These are phyloP conservation scores for Barbatosphaeria neglecta DNA, from an alignment of 495 filamentous ascomycete genomes.

Conservation along the genomic window DNA sequence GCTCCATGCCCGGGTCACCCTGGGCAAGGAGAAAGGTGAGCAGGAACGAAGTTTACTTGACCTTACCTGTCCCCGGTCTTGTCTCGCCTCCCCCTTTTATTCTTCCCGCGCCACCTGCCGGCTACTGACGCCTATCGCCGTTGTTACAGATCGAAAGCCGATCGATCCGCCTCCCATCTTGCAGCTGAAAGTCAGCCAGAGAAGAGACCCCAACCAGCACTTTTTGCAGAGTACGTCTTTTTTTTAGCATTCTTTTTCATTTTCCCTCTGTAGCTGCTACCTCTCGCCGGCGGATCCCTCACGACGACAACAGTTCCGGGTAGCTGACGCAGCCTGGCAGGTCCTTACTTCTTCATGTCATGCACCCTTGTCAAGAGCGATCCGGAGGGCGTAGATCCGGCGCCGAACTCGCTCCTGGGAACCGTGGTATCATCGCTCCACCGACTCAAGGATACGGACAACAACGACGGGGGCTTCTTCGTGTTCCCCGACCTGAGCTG, in stretches of 20 bases:
- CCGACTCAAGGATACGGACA: conserved; percentile 81
- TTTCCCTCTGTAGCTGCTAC: too few relatives aligned
- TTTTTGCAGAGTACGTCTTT: conserved; percentile 46
- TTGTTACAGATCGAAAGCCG: conserved; percentile 67
- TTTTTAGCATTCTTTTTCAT: too few relatives aligned
- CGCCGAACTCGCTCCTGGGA: conserved; percentile 50
- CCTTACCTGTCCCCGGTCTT: not conserved
- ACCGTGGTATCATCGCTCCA: conserved; percentile 87
- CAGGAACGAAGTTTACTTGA: too few relatives aligned
- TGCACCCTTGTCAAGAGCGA: conserved; percentile 51
- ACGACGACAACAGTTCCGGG: not conserved
- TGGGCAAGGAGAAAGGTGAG: not conserved
- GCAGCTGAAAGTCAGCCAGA: conserved; percentile 61
- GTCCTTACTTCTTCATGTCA: conserved; percentile 49
- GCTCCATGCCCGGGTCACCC: not conserved
- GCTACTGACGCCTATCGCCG: conserved; percentile 1
- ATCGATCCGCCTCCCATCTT: conserved; percentile 92
- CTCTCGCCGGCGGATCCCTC: not conserved
- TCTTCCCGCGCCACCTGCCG: conserved; percentile 2
- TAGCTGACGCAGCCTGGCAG: not conserved
- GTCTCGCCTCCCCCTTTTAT: conserved; percentile 21
- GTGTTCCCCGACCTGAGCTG: conserved; percentile 93
- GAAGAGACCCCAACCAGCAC: conserved; percentile 65
- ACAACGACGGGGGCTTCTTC: conserved; percentile 90
- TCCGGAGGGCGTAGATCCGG: conserved; percentile 45